Evolutionary conservation across 768 basidiomycete genomes (phyloP).

Genomic region (Xanthoconium stramineum): DNA sequence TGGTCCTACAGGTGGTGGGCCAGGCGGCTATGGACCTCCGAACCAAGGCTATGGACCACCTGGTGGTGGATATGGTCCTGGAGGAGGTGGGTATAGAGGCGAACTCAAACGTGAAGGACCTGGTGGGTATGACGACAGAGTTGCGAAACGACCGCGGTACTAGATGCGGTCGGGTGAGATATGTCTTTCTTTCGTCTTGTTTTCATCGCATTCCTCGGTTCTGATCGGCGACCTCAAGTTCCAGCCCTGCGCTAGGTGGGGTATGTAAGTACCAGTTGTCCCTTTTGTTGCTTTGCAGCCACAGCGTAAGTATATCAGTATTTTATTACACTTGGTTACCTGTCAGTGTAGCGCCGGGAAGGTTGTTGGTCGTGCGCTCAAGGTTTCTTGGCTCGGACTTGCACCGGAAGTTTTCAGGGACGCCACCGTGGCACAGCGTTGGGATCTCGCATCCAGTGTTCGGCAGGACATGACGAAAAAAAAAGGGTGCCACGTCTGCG

Average conservation of each 20-base stretch:
- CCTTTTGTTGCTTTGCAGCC: conserved; percentile 27
- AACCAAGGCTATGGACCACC: conserved; percentile 42
- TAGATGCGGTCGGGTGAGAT: conserved; percentile 45
- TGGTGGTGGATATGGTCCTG: conserved; percentile 42
- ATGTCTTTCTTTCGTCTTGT: conserved; percentile 22
- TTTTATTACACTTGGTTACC: conserved; percentile 21
- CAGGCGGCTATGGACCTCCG: conserved; percentile 42
- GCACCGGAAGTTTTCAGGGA: neutral
- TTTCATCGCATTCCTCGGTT: conserved; percentile 24
- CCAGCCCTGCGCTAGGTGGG: conserved; percentile 28
- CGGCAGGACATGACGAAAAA: conserved; percentile 11
- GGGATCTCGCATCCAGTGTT: conserved; percentile 16
- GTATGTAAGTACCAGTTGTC: conserved; percentile 33
- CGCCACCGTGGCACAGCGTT: neutral
- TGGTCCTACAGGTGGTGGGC: conserved; percentile 48
- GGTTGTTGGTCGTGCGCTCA: neutral
- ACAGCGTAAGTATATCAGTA: conserved; percentile 37
- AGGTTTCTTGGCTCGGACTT: neutral
- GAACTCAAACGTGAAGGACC: conserved; percentile 76
- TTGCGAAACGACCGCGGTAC: conserved; percentile 78
- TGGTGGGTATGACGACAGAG: conserved; percentile 80
- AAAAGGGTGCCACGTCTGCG: conserved; percentile 12
- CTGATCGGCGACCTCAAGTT: conserved; percentile 24
- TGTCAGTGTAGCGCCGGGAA: too few species aligned
- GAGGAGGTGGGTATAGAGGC: conserved; percentile 59